Base-by-base conservation (phyloP, 495 filamentous ascomycete genomes). In the Hypoxylon trugodes region DNA sequence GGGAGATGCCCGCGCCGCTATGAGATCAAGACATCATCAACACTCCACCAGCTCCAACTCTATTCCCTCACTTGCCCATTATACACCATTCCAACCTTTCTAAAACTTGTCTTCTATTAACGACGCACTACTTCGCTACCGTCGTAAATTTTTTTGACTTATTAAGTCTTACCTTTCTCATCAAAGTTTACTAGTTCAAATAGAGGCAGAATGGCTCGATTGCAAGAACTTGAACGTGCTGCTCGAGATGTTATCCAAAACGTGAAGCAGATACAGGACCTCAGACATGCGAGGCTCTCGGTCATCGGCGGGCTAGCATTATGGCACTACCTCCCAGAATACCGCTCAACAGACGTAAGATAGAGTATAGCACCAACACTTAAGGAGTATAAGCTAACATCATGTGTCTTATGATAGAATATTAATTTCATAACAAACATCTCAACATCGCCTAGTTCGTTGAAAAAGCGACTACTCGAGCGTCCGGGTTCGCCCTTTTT, bases 221-320 rank as follows among this genome's bases (percentile, higher is more conserved):
- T 65, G 15, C 26, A 65, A 6, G 63, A 72, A 50, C 59, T 72
- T 12, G 67, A 72, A 28, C 37, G 43, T 24, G 69, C 63, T 30
- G 59, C 61, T 22, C 62, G 63, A 19, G 61, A 68, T 46, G 64
- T 72, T 41, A 59, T 72, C 6, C 53, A 70, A 18, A 60, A 68
- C 2, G 62, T 72, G 41, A 70, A 68, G 48, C 51, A 72, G 15
- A 72, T 72, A 2, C 57, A 66, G 4, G 67, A 70, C 12, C 63
- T 72, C n/a, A 60, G 16, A 3, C 55, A 63, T 13, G 50, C 59
- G 16, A 61, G 43, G 8, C 56, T 72, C 13, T 66, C 60, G 4
- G 61, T 72, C 45, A 58, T 67, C 12, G 69, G 69, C 2, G 61
- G 60, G 12, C 38, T 72, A 18, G 69, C 69, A 7, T 22, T 66